Conservation (phyloP, 352 stramenopile species). For the Pythium grandisporangium region DNA sequence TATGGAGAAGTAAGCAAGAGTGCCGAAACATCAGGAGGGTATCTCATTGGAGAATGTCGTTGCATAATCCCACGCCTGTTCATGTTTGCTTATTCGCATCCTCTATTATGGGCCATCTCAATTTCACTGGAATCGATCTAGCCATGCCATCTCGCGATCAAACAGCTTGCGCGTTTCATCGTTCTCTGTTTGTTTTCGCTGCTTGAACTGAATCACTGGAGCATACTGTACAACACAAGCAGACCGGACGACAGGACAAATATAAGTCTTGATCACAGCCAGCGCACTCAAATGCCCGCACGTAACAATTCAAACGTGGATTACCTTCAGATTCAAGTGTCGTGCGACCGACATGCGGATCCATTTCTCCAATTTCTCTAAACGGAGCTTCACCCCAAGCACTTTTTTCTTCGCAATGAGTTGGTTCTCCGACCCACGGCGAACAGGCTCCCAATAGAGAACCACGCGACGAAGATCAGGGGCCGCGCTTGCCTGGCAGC, state of each 20-base stretch:
- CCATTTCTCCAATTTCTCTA: slow-evolving; percentile 57
- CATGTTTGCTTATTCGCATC: not conserved
- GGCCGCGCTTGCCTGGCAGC: slow-evolving; percentile 65
- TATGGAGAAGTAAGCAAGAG: slow-evolving; percentile 54
- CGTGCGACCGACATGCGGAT: slow-evolving; percentile 59
- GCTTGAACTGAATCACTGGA: slow-evolving; percentile 70
- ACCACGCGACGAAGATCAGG: slow-evolving; percentile 57
- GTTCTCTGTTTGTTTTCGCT: slow-evolving; percentile 49
- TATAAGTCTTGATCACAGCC: too few relatives aligned
- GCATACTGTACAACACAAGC: slow-evolving; percentile 33
- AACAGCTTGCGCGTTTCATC: slow-evolving; percentile 52
- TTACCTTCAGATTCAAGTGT: slow-evolving; percentile 75
- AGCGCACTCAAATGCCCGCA: too few relatives aligned
- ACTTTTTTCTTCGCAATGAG: slow-evolving; percentile 70
- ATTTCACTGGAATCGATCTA: slow-evolving; percentile 49
- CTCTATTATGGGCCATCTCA: too few relatives aligned
- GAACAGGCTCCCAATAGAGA: slow-evolving; percentile 64
- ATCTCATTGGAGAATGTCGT: too few relatives aligned
- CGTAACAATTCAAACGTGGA: too few relatives aligned
- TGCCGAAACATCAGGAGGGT: too few relatives aligned
- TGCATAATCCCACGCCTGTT: too few relatives aligned
- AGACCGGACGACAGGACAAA: not conserved
- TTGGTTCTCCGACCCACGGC: slow-evolving; percentile 60
- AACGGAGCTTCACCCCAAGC: slow-evolving; percentile 44
- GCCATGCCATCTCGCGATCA: slow-evolving; percentile 72